Evolutionary conservation across 2,329 filamentous ascomycete genomes (phyloP).

Genomic region (Sordariomycetes sp.): DNA sequence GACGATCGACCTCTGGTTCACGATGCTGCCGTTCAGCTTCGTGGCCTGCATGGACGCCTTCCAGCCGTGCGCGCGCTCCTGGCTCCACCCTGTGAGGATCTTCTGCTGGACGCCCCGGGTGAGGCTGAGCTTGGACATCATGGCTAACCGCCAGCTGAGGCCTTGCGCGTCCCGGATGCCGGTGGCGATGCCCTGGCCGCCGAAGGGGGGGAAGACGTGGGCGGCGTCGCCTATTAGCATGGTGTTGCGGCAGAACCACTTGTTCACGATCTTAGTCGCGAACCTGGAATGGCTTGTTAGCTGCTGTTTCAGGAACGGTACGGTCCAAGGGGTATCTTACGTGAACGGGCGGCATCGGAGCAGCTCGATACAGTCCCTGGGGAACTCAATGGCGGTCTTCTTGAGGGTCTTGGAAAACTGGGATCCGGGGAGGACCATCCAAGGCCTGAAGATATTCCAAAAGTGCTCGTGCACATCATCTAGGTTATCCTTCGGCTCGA

Average conservation of each 20-base stretch:
- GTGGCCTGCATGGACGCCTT: neutral
- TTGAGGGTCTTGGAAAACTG: neutral
- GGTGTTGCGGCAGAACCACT: neutral
- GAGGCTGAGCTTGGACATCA: neutral
- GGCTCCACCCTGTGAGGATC: slow-evolving; percentile 1
- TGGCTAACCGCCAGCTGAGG: slow-evolving; percentile 20
- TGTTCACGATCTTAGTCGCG: slow-evolving; percentile 1
- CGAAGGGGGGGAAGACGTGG: slow-evolving; percentile 40
- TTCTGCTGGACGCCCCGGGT: neutral
- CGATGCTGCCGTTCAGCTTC: slow-evolving; percentile 1
- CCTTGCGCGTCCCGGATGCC: slow-evolving; percentile 22
- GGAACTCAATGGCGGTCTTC: neutral
- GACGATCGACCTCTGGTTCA: neutral
- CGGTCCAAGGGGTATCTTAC: neutral
- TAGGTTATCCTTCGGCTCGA: neutral
- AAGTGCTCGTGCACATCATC: neutral
- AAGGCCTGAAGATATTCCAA: neutral
- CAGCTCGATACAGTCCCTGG: slow-evolving; percentile 26
- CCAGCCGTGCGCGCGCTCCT: slow-evolving; percentile 1
- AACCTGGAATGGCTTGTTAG: neutral
- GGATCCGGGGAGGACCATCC: neutral
- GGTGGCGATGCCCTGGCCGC: slow-evolving; percentile 23
- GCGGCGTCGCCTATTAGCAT: slow-evolving; percentile 37
- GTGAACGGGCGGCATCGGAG: slow-evolving; percentile 27
- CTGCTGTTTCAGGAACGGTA: neutral